phyloP scores from a whole-genome alignment of 2,329 filamentous ascomycete species.

The Nigrospora osmanthi region DNA sequence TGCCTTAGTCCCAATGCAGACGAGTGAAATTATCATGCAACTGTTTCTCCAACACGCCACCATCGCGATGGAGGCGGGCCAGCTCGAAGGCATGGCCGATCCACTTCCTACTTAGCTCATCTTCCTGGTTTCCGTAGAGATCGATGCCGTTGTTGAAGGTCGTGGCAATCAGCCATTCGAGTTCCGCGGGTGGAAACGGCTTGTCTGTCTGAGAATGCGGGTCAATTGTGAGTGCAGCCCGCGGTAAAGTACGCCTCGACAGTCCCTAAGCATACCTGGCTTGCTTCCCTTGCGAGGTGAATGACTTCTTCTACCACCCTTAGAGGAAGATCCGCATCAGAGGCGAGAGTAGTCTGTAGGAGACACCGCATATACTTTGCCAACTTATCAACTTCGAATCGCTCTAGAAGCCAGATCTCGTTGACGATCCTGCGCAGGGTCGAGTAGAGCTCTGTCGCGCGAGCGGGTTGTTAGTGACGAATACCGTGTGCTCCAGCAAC shows the following conservation, averaged over 20 bases:
- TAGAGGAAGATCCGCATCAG: constrained; percentile 47
- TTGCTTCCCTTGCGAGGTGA: constrained; percentile 40
- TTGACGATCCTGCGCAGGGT: constrained; percentile 63
- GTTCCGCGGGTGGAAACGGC: constrained; percentile 56
- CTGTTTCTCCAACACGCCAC: constrained; percentile 32
- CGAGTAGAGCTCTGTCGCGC: constrained; percentile 35
- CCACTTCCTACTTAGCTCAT: constrained; percentile 51
- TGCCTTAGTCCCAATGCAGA: constrained; percentile 21
- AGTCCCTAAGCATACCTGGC: constrained; percentile 29
- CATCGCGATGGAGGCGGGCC: constrained; percentile 50
- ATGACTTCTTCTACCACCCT: constrained; percentile 58
- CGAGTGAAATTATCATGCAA: constrained; percentile 36
- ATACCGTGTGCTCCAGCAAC: neutral
- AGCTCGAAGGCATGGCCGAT: constrained; percentile 54
- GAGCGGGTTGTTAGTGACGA: neutral
- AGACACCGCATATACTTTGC: constrained; percentile 74
- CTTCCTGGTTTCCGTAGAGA: constrained; percentile 47
- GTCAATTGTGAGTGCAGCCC: constrained; percentile 3
- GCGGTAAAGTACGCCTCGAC: no score
- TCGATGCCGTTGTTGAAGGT: constrained; percentile 67
- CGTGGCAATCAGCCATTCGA: constrained; percentile 68
- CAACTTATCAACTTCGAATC: constrained; percentile 50
- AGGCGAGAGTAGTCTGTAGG: constrained; percentile 57
- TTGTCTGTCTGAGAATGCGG: constrained; percentile 24
- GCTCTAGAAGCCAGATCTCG: constrained; percentile 50